A percentile compares a stretch with the other conserved stretches of the same genome.
phyloP scores from a whole-genome alignment of 345 rosid species.

The Melaleuca quinquenervia region DNA sequence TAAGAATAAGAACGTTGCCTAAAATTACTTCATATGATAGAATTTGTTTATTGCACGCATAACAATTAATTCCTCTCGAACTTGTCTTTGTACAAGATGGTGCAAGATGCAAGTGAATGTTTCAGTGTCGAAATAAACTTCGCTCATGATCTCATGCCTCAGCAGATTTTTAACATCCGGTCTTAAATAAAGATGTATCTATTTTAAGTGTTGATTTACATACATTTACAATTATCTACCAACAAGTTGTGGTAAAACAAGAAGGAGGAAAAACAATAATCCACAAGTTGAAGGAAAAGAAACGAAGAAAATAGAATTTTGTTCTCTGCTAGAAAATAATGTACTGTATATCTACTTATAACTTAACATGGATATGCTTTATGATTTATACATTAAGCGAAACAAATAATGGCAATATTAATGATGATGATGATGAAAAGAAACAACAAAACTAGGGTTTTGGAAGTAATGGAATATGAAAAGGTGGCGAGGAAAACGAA shows the following conservation, averaged over 20 bases:
- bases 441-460: neutral
- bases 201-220: neutral
- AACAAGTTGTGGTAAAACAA: neutral
- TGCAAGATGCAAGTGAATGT: neutral
- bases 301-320: too few relatives aligned
- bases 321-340: too few relatives aligned
- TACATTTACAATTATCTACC: neutral
- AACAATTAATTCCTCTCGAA: neutral
- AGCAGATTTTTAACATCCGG: neutral
- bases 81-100: neutral
- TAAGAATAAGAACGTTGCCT: neutral
- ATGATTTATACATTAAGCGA: neutral
- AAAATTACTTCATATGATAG: neutral
- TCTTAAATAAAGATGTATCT: neutral
- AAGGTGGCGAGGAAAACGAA: neutral
- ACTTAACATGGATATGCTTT: neutral
- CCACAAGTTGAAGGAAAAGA: neutral
- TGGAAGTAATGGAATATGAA: neutral
- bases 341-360: too few relatives aligned
- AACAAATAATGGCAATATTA: neutral
- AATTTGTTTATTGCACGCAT: neutral
- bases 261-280: neutral
- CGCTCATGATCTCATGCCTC: neutral
- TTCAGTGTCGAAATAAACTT: neutral
- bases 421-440: too few relatives aligned